Base-by-base conservation (phyloP, 2,329 filamentous ascomycete genomes). In the Lecanicillium sp. region DNA sequence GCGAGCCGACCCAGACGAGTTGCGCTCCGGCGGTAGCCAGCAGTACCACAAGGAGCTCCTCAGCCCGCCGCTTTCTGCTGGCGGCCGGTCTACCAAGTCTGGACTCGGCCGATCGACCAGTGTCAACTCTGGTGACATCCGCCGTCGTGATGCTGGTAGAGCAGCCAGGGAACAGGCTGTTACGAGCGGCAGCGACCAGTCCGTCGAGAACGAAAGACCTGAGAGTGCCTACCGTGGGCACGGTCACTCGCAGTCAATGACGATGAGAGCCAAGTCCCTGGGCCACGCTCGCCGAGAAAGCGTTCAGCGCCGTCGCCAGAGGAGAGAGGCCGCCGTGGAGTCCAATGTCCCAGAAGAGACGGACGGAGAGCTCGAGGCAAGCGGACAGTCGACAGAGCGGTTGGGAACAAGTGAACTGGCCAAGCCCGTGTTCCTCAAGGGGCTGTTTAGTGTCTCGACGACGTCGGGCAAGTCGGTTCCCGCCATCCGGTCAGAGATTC, bases 351-450 rank as follows among this genome's bases (percentile, higher is more conserved):
- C 87, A 0, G 91, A 97, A 64, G 93, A 96, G 68, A 95, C 90
- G 0, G 89, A 95, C 60, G 79, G 83, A 41, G 90, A 96, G 49
- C 69, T 88, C 21, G 77, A 81, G 50, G 72, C 73, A 27, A 83
- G 78, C 50, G 78, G 78, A 3, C 66, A 75, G 23, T 84, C 81
- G 8, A 79, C 75, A 2, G 81, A 84, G 33, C 70, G 78, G 20
- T 65, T 84, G 9, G 77, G 81, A 52, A 82, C 79, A 56, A 83
- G 86, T 5, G 89, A 94, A 56, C 79, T 91, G 52, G 84, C 91
- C 45, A 96, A 95, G 64, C 93, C 93, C 0, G 93, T 97, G 3
- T 97, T 86, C 64, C 78, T 98, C 49, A 98, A 97, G 67, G 93
- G 93, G 4, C 75, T 98, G 15, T 97, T 98, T 70, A 97, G 91